These are phyloP conservation scores for Termitomyces sp. DNA, from an alignment of 768 basidiomycete genomes.

Conservation along the genomic window DNA sequence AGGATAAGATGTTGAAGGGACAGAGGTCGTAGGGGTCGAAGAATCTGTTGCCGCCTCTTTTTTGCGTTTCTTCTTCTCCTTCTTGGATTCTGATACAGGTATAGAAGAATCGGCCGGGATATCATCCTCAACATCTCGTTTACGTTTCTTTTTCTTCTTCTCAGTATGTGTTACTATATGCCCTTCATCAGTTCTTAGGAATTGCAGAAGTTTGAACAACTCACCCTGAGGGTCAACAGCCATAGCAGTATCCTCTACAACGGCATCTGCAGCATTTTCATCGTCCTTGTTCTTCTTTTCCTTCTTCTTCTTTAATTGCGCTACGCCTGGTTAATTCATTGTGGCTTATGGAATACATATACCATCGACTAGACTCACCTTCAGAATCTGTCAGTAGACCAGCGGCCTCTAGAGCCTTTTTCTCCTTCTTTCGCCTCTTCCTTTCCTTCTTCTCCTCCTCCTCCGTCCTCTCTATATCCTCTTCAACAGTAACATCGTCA, in stretches of 20 bases:
- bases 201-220: conserved; percentile 4
- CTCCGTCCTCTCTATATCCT: conserved; percentile 14
- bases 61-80: conserved; percentile 41
- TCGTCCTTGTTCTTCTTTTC: conserved; percentile 27
- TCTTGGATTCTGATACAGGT: conserved; percentile 29
- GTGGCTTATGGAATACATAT: background rate
- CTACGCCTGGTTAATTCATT: background rate
- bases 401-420: conserved; percentile 10
- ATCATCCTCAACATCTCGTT: conserved; percentile 29
- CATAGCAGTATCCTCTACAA: conserved; percentile 16
- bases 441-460: conserved; percentile 19
- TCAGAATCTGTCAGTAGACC: conserved; percentile 12
- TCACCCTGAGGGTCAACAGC: conserved; percentile 21
- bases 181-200: background rate
- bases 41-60: conserved; percentile 24
- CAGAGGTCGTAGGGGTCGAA: conserved; percentile 15
- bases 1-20: conserved; percentile 10
- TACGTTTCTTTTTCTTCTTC: conserved; percentile 40
- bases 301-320: conserved; percentile 17
- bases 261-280: background rate
- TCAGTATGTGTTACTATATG: conserved; percentile 1
- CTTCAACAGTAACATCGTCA: conserved; percentile 10
- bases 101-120: conserved; percentile 5
- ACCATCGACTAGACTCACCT: conserved; percentile 15
- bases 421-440: conserved; percentile 21